Evolutionary conservation across 768 basidiomycete species (phyloP).

Genomic region (Megacollybia marginata): DNA sequence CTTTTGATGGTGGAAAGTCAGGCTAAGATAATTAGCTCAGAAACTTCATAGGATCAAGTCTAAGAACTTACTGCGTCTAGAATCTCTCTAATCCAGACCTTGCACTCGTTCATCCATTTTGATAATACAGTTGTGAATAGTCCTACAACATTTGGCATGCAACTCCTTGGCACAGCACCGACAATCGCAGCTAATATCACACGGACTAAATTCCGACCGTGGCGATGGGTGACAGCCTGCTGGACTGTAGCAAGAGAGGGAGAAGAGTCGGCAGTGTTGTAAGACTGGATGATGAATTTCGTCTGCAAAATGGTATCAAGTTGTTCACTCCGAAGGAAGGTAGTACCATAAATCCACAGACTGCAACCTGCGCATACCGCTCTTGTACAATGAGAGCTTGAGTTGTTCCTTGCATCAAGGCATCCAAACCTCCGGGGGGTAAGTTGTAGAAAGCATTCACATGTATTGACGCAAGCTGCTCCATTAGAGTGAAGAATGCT

Average conservation of each 20-base stretch:
- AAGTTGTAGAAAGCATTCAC: slow-evolving; percentile 52
- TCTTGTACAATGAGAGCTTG: slow-evolving; percentile 68
- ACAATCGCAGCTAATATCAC: slow-evolving; percentile 78
- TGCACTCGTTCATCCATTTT: slow-evolving; percentile 45
- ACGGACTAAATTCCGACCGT: slow-evolving; percentile 64
- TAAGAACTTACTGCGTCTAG: slow-evolving; percentile 48
- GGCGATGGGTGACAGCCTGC: slow-evolving; percentile 38
- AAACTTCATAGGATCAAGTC: slow-evolving; percentile 2
- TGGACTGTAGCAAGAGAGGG: slow-evolving; percentile 28
- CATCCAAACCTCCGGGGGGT: slow-evolving; percentile 55
- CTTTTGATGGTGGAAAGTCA: slow-evolving; percentile 68
- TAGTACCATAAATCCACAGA: not conserved
- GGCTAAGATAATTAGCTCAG: slow-evolving; percentile 32
- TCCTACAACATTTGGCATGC: slow-evolving; percentile 78
- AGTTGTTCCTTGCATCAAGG: slow-evolving; percentile 63
- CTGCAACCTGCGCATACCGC: slow-evolving; percentile 76
- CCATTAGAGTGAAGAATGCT: slow-evolving; percentile 80
- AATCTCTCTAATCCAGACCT: slow-evolving; percentile 68
- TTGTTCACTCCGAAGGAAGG: not conserved
- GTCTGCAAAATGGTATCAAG: slow-evolving; percentile 30
- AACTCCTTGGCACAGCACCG: slow-evolving; percentile 76
- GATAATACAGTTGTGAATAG: slow-evolving; percentile 62
- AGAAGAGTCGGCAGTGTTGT: slow-evolving; percentile 19
- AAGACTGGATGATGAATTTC: slow-evolving; percentile 59
- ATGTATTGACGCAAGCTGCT: slow-evolving; percentile 55